These are phyloP conservation scores for Pseudopyricularia javanii DNA, from an alignment of 2,329 filamentous ascomycete species.

Conservation along the genomic window DNA sequence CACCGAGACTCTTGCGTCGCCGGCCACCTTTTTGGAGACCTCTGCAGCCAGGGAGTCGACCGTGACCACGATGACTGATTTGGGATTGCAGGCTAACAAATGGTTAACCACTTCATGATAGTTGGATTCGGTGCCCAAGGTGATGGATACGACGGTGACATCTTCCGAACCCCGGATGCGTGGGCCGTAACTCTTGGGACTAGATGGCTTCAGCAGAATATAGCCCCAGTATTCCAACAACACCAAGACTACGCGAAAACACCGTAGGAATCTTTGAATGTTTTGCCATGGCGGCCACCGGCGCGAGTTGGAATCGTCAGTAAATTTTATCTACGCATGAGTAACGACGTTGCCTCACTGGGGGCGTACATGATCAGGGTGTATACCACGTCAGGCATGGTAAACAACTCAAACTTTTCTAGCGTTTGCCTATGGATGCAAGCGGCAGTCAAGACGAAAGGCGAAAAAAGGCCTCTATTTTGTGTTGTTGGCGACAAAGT, in stretches of 20 bases:
- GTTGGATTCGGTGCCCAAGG: neutral
- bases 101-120: neutral
- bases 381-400: no score
- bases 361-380: no score
- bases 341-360: no score
- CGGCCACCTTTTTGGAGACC: neutral
- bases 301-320: no score
- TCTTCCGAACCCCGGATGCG: neutral
- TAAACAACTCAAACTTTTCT: no score
- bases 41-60: neutral
- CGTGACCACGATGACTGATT: neutral
- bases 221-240: neutral
- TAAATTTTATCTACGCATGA: no score
- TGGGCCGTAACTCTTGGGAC: no score
- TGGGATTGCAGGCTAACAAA: neutral
- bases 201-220: neutral
- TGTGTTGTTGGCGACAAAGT: no score
- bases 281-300: no score
- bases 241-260: neutral
- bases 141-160: neutral
- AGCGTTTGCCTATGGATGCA: no score
- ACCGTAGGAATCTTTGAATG: neutral
- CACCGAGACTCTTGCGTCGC: neutral
- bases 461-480: no score
- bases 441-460: no score